phyloP scores from a whole-genome alignment of 1,284 basidiomycete genomes.

The Austropuccinia psidii region DNA sequence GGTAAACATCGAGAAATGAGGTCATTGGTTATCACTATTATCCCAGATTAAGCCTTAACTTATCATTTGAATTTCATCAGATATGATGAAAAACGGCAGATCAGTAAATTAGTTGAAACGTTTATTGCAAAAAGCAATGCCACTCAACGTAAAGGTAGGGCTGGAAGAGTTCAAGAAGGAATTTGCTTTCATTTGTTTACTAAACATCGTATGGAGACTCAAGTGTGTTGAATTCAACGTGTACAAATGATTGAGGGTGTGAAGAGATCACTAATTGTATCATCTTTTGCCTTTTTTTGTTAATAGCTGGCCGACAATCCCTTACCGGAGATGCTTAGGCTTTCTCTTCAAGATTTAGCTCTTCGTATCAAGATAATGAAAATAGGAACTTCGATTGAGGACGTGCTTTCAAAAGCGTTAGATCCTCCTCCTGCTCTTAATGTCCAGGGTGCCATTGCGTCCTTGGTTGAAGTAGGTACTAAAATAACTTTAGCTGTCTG shows the following conservation, averaged over 20 bases:
- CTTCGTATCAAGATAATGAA: slow-evolving; percentile 96
- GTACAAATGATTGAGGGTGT: neutral
- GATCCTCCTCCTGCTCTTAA: slow-evolving; percentile 84
- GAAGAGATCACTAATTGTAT: neutral
- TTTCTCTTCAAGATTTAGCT: slow-evolving; percentile 88
- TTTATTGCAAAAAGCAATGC: slow-evolving; percentile 92
- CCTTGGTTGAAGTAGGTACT: slow-evolving; percentile 66
- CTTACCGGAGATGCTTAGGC: slow-evolving; percentile 87
- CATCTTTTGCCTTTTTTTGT: neutral
- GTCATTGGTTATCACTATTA: slow-evolving; percentile 47
- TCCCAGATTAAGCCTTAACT: neutral
- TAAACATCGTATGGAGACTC: slow-evolving; percentile 68
- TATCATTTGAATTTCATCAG: slow-evolving; percentile 50
- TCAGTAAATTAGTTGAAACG: slow-evolving; percentile 84
- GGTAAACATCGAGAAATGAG: slow-evolving; percentile 86
- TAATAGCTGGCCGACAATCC: slow-evolving; percentile 78
- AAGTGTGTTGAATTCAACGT: neutral
- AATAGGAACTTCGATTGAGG: slow-evolving; percentile 80
- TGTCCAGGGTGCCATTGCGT: slow-evolving; percentile 80
- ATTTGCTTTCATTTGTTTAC: slow-evolving; percentile 68
- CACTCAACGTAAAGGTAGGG: slow-evolving; percentile 68
- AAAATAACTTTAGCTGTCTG: neutral
- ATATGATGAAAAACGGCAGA: slow-evolving; percentile 95
- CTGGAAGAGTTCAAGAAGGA: slow-evolving; percentile 47
- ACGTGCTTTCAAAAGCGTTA: slow-evolving; percentile 75